A percentile compares a stretch with the other conserved stretches of the same genome.
Conservation (phyloP, 1,139 yeast genomes). For the Tardiomyces blankii region DNA sequence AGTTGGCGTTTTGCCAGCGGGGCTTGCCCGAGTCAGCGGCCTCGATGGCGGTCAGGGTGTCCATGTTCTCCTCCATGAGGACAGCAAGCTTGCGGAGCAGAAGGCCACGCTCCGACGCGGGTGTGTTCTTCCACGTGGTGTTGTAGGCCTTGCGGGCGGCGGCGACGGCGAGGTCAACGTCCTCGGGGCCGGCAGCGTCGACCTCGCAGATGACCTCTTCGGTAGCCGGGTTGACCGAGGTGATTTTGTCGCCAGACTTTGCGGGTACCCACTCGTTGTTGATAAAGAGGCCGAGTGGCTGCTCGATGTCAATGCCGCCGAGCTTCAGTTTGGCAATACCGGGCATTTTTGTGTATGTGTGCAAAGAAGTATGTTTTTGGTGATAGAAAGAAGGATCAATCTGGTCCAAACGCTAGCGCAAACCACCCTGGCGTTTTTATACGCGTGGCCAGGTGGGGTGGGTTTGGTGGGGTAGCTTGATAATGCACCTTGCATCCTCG, state of each 20-base stretch:
- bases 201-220: conserved; percentile 58
- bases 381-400: neutral
- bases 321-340: conserved; percentile 4
- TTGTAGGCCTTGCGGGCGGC: conserved; percentile 65
- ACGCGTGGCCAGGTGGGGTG: no score
- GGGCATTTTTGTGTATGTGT: neutral
- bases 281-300: conserved; percentile 43
- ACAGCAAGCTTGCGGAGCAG: conserved; percentile 42
- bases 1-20: conserved; percentile 36
- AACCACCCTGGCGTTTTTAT: no score
- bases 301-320: conserved; percentile 11
- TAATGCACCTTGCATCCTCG: no score
- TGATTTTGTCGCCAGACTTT: conserved; percentile 38
- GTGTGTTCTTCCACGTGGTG: conserved; percentile 34
- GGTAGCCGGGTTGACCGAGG: conserved; percentile 56
- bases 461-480: no score
- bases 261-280: conserved; percentile 49
- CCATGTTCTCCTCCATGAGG: conserved; percentile 38
- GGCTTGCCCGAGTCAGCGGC: conserved; percentile 62
- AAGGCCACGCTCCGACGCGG: conserved; percentile 38
- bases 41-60: conserved; percentile 45
- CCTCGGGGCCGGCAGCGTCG: conserved; percentile 53
- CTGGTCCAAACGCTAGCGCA: no score
- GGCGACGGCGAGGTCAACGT: conserved; percentile 65
- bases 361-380: neutral